Percentiles rank a stretch among this genome's conserved stretches.
Conservation (phyloP, 305 asterid species). For the Salvia sclarea region DNA sequence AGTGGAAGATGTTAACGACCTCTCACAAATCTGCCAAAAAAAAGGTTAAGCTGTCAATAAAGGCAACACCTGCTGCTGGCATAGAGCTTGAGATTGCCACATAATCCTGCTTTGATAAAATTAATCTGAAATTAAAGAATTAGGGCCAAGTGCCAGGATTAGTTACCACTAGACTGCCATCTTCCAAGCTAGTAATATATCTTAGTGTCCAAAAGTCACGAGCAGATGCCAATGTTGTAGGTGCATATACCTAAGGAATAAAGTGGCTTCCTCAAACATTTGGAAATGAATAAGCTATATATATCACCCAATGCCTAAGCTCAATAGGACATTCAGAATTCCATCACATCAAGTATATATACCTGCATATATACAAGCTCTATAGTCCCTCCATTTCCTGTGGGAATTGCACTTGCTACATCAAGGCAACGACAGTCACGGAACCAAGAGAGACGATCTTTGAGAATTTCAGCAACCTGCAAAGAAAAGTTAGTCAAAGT, state of each 20-base stretch:
- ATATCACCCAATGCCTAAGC: neutral
- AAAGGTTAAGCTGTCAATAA: neutral
- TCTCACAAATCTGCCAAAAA: conserved; percentile 77
- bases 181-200: conserved; percentile 79
- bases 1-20: conserved; percentile 72
- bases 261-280: neutral
- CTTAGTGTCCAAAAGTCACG: conserved; percentile 95
- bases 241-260: conserved; percentile 73
- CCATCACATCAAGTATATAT: conserved; percentile 24
- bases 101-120: neutral
- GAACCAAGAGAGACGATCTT: conserved; percentile 96
- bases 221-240: conserved; percentile 92
- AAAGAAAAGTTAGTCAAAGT: neutral
- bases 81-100: neutral
- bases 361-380: conserved; percentile 97
- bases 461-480: conserved; percentile 90
- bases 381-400: conserved; percentile 92
- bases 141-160: neutral
- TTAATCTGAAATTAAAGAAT: neutral
- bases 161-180: conserved; percentile 81
- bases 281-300: neutral
- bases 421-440: conserved; percentile 88
- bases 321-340: neutral
- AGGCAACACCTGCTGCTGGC: neutral
- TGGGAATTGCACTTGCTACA: conserved; percentile 70